phyloP scores from a whole-genome alignment of 495 filamentous ascomycete genomes.

The Neurospora sp. region DNA sequence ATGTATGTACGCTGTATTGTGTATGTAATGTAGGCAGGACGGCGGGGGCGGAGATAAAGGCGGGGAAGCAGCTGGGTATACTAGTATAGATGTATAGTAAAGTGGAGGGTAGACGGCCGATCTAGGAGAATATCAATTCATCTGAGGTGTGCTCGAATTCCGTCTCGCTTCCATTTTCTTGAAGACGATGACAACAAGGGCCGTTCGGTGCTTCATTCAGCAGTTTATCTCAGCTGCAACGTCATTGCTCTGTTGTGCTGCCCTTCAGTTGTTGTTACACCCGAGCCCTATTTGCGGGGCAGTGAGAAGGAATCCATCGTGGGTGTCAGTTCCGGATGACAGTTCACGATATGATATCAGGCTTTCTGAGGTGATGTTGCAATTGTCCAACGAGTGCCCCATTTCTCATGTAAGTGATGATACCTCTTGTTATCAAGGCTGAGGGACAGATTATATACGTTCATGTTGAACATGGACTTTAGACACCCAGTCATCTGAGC shows the following conservation, averaged over 20 bases:
- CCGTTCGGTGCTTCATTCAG: background rate
- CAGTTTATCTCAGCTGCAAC: background rate
- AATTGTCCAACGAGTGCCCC: background rate
- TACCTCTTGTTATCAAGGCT: background rate
- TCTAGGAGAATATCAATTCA: background rate
- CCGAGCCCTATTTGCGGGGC: background rate
- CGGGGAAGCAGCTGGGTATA: background rate
- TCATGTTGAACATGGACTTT: background rate
- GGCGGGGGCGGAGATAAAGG: background rate
- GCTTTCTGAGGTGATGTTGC: background rate
- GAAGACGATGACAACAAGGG: background rate
- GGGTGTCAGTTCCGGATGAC: background rate
- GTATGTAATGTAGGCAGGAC: background rate
- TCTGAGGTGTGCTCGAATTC: background rate
- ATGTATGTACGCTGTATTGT: background rate
- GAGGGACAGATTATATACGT: background rate
- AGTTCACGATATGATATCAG: background rate
- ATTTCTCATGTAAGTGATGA: background rate
- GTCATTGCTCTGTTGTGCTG: background rate
- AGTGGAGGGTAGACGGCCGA: background rate
- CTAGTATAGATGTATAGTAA: background rate
- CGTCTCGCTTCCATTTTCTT: background rate
- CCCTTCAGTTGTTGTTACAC: background rate
- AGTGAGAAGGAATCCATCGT: background rate
- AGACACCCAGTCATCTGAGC: background rate